phyloP scores from a whole-genome alignment of 2,329 filamentous ascomycete genomes.

The Aspergillus sp. region DNA sequence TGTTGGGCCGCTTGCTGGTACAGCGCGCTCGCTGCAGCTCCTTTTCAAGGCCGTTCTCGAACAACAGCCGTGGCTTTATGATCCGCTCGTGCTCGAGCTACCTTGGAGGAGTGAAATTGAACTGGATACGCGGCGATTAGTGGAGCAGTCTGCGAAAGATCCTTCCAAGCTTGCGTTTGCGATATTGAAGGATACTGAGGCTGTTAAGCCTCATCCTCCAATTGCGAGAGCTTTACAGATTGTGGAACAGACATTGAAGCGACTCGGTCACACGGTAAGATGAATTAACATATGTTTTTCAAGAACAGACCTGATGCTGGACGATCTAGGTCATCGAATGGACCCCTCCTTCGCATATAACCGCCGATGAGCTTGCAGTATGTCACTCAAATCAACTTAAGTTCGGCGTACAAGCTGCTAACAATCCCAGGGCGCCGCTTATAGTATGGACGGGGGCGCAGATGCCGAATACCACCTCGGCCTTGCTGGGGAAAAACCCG shows the following conservation, averaged over 20 bases:
- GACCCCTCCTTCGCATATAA: slow-evolving; percentile 54
- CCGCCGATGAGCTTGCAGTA: slow-evolving; percentile 42
- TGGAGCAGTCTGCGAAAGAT: slow-evolving; percentile 33
- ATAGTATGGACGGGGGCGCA: slow-evolving; percentile 48
- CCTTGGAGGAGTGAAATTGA: slow-evolving; percentile 60
- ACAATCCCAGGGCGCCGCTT: slow-evolving; percentile 24
- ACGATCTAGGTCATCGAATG: slow-evolving; percentile 54
- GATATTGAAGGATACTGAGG: slow-evolving; percentile 53
- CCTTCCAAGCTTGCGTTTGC: slow-evolving; percentile 53
- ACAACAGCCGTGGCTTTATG: slow-evolving; percentile 63
- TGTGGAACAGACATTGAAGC: slow-evolving; percentile 50
- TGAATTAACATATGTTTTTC: neutral
- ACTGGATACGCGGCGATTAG: slow-evolving; percentile 36
- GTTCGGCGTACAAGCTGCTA: slow-evolving; percentile 1
- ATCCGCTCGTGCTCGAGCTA: slow-evolving; percentile 64
- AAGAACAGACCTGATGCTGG: neutral
- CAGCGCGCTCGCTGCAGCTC: slow-evolving; percentile 54
- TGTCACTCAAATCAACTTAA: slow-evolving; percentile 14
- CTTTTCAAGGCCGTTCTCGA: slow-evolving; percentile 57
- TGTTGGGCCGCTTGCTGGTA: slow-evolving; percentile 62
- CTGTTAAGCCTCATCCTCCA: slow-evolving; percentile 56
- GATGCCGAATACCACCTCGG: slow-evolving; percentile 53
- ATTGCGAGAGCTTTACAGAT: slow-evolving; percentile 55
- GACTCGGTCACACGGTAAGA: slow-evolving; percentile 51
- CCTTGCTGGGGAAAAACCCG: slow-evolving; percentile 56